These are phyloP conservation scores for Yueomyces sinensis DNA, from an alignment of 805 yeast species.

Conservation along the genomic window DNA sequence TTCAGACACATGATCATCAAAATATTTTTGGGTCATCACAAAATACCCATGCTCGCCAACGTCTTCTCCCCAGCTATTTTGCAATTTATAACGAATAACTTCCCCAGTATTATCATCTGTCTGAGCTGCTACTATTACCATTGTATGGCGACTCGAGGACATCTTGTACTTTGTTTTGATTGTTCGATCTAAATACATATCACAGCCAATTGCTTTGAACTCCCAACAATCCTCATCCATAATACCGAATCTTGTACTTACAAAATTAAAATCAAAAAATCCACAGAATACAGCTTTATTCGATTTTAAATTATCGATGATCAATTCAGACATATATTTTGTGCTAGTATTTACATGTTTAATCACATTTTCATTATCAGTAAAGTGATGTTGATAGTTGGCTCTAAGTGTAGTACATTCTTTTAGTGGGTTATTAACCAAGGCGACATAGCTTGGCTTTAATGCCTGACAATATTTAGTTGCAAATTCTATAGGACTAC, in stretches of 20 bases:
- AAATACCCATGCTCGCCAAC: conserved; percentile 56
- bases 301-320: conserved; percentile 52
- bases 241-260: conserved; percentile 48
- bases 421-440: conserved; percentile 77
- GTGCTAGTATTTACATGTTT: conserved; percentile 58
- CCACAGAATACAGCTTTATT: conserved; percentile 83
- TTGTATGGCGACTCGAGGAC: conserved; percentile 81
- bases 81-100: conserved; percentile 60
- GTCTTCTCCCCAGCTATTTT: conserved; percentile 67
- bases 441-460: conserved; percentile 41
- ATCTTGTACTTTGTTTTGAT: conserved; percentile 59
- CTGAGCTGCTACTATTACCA: conserved; percentile 75
- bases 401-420: conserved; percentile 47
- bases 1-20: conserved; percentile 64
- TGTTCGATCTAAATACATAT: conserved; percentile 41
- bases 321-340: conserved; percentile 41
- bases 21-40: conserved; percentile 61
- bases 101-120: conserved; percentile 42
- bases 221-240: conserved; percentile 64
- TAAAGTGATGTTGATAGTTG: conserved; percentile 65
- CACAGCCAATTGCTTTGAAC: conserved; percentile 44
- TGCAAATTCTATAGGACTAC: conserved; percentile 59
- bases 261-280: conserved; percentile 73
- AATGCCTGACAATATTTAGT: conserved; percentile 39
- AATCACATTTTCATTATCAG: conserved; percentile 56